Conservation (phyloP, 441 rosid genomes). For the Mallotus repandus region DNA sequence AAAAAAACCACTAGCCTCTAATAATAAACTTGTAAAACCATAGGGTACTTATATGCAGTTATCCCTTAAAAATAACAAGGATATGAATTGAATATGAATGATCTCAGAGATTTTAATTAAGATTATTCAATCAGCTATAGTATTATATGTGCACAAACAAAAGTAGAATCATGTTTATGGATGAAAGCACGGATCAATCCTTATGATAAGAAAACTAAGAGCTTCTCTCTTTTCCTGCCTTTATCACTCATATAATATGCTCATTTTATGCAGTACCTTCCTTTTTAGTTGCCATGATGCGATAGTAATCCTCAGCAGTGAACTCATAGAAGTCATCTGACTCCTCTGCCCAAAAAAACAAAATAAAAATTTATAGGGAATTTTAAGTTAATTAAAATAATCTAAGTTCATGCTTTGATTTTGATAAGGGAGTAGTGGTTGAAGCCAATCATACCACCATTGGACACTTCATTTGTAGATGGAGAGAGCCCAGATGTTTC, state of each 20-base stretch:
- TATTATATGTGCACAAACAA: not conserved
- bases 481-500: slow-evolving; percentile 53
- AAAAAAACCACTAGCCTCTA: too few relatives aligned
- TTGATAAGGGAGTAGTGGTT: not conserved
- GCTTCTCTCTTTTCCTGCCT: not conserved
- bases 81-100: not conserved
- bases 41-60: too few relatives aligned
- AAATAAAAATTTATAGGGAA: not conserved
- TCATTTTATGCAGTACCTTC: slow-evolving; percentile 24
- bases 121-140: not conserved
- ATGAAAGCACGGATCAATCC: too few relatives aligned
- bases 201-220: not conserved
- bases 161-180: not conserved
- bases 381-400: not conserved
- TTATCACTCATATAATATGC: not conserved
- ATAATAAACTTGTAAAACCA: too few relatives aligned
- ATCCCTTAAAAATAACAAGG: not conserved
- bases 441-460: slow-evolving; percentile 14
- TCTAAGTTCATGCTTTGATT: not conserved
- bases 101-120: not conserved
- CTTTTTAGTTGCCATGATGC: slow-evolving; percentile 54
- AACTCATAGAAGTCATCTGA: slow-evolving; percentile 82
- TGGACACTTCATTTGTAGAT: slow-evolving; percentile 39
- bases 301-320: slow-evolving; percentile 75
- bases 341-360: slow-evolving; percentile 32